Evolutionary conservation across 139 green algal genomes (phyloP), one percentile per base, ranked within the genome.

Genomic region (Picochlorum sp.): DNA sequence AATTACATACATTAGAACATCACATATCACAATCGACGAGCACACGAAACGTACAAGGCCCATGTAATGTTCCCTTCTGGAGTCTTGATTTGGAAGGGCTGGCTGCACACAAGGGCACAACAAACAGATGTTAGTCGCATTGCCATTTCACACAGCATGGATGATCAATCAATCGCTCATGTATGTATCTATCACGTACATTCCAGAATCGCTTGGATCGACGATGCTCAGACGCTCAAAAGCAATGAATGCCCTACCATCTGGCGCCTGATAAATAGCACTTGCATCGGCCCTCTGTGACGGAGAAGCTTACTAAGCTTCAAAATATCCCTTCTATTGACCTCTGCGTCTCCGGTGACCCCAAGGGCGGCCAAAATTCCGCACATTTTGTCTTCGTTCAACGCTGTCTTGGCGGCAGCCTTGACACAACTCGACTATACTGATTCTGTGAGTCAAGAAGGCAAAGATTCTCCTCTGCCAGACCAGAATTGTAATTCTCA

Each of bases 181-280:
- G 34, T 41, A 54, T 21, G 16, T 54, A 54, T 37, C 51, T 26
- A 9, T 14, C 21, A 58, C 71, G 41, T 41, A 79, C 82, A 66
- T 80, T 55, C 82, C 82, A 20, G 63, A 52, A 37, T 87, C 82
- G 6, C 69, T 78, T 8, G 68, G 57, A 66, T 88, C 82, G n/a
- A 88, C 78, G 37, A 88, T 83, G 26, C 75, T 77, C 28, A 88
- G 75, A 18, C 82, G 72, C 70, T 88, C 82, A 66, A 87, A 86
- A 44, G 71, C 52, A 15, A 88, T 64, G 57, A 79, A 74, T 30
- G 61, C 72, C 16, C 65, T 38, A 14, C 78, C 75, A 15, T 83
- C 57, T 13, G 62, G 49, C 7, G 69, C 75, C 47, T 80, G 63
- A 23, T 83, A 85, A 30, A 81, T 34, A 4, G 62, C 52, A 15